Evolutionary conservation across 2,329 filamentous ascomycete genomes (phyloP).

Genomic region (Verticillium zaregamsianum): DNA sequence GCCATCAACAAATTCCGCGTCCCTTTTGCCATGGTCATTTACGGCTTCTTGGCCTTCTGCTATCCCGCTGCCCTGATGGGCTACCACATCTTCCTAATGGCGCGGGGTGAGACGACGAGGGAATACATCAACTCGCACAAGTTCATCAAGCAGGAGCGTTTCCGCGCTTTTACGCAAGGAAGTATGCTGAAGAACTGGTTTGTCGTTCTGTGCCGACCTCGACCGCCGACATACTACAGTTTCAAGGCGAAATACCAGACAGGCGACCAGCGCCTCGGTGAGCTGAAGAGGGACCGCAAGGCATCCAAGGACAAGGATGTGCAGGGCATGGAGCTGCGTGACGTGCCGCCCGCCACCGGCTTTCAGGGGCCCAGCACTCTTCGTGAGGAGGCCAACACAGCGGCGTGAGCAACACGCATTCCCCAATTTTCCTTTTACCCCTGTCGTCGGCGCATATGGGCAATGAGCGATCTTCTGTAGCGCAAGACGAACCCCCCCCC

Average conservation of each 20-base stretch:
- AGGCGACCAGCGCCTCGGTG: slow-evolving; percentile 81
- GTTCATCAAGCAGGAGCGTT: slow-evolving; percentile 86
- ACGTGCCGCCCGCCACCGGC: slow-evolving; percentile 42
- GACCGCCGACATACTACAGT: slow-evolving; percentile 81
- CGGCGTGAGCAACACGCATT: not conserved
- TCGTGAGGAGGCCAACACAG: slow-evolving; percentile 23
- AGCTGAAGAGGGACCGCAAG: slow-evolving; percentile 27
- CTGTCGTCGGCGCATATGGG: slow-evolving; percentile 4
- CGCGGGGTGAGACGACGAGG: slow-evolving; percentile 86
- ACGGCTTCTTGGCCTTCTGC: slow-evolving; percentile 66
- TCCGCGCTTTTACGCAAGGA: slow-evolving; percentile 82
- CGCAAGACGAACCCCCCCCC: not conserved
- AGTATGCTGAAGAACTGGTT: slow-evolving; percentile 73
- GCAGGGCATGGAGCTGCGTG: slow-evolving; percentile 69
- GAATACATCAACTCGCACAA: slow-evolving; percentile 97
- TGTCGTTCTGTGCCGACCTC: slow-evolving; percentile 74
- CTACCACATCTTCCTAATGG: slow-evolving; percentile 91
- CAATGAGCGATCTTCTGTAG: slow-evolving; percentile 8
- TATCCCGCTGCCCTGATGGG: slow-evolving; percentile 81
- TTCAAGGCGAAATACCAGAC: slow-evolving; percentile 75
- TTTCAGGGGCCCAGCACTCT: slow-evolving; percentile 53
- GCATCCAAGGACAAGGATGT: slow-evolving; percentile 47
- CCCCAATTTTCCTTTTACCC: not conserved
- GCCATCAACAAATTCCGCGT: slow-evolving; percentile 70
- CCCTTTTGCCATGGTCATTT: slow-evolving; percentile 85